Conservation (phyloP, 2,329 filamentous ascomycete species). For the Trichoderma sp. region DNA sequence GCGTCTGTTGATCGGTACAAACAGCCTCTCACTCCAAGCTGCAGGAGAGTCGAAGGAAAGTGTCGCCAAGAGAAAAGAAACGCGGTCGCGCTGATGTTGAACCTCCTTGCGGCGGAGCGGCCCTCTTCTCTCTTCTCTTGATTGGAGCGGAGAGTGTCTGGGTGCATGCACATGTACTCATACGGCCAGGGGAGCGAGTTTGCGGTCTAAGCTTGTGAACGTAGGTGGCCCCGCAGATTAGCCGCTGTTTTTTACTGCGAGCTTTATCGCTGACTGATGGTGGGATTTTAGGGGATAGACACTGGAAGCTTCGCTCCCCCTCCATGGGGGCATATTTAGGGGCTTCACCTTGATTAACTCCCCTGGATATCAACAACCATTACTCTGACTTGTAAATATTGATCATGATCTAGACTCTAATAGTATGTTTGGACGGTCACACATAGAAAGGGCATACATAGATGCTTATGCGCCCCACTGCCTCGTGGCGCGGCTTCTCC, state of each 20-base stretch:
- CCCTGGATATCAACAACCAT: neutral
- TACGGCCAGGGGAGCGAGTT: slow-evolving; percentile 14
- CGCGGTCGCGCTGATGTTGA: slow-evolving; percentile 28
- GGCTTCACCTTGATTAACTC: neutral
- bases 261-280: neutral
- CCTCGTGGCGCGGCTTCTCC: neutral
- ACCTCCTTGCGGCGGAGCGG: slow-evolving; percentile 13
- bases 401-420: neutral
- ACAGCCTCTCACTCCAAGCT: neutral
- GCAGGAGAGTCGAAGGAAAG: neutral
- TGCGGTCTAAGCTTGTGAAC: slow-evolving; percentile 15
- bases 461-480: neutral
- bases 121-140: slow-evolving; percentile 14
- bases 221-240: slow-evolving; percentile 18
- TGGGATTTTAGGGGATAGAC: neutral
- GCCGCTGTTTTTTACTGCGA: neutral
- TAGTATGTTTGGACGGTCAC: too few relatives aligned
- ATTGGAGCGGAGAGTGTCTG: slow-evolving; percentile 22
- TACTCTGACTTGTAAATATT: neutral
- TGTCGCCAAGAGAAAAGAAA: slow-evolving; percentile 16
- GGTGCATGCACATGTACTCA: neutral
- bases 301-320: neutral
- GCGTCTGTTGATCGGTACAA: neutral
- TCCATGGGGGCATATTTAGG: neutral
- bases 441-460: neutral